phyloP scores from a whole-genome alignment of 2,329 filamentous ascomycete species.

The Apiospora saccharicola region DNA sequence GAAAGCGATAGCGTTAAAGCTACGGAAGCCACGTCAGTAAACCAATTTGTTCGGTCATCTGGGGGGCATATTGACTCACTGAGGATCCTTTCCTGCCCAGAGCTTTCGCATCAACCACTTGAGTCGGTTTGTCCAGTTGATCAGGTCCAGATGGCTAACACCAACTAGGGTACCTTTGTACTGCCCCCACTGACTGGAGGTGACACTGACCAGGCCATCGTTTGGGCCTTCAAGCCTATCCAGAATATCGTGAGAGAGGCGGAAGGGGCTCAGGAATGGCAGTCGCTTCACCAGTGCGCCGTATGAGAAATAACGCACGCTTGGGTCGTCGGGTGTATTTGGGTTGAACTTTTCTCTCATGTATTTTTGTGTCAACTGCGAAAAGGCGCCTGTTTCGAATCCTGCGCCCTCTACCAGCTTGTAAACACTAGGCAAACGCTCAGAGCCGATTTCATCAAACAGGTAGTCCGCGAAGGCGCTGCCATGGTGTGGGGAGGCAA shows the following conservation, averaged over 20 bases:
- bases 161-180: slow-evolving; percentile 70
- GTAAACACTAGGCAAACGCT: slow-evolving; percentile 63
- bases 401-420: slow-evolving; percentile 58
- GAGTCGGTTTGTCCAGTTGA: slow-evolving; percentile 72
- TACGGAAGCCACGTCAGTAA: slow-evolving; percentile 35
- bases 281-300: slow-evolving; percentile 59
- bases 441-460: slow-evolving; percentile 53
- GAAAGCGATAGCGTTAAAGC: slow-evolving; percentile 73
- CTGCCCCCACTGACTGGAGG: slow-evolving; percentile 66
- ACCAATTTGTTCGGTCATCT: slow-evolving; percentile 23
- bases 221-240: slow-evolving; percentile 63
- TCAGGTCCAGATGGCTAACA: slow-evolving; percentile 70
- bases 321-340: slow-evolving; percentile 58
- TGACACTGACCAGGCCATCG: slow-evolving; percentile 72
- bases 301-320: slow-evolving; percentile 68
- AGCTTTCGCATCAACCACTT: slow-evolving; percentile 61
- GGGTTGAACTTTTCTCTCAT: slow-evolving; percentile 68
- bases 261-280: slow-evolving; percentile 72
- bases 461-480: slow-evolving; percentile 63
- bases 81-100: slow-evolving; percentile 59
- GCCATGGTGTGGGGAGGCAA: slow-evolving; percentile 63
- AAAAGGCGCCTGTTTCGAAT: slow-evolving; percentile 66
- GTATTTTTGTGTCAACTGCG: slow-evolving; percentile 65
- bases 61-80: slow-evolving; percentile 49
- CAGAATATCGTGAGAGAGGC: slow-evolving; percentile 59